A percentile compares a stretch with the other conserved stretches of the same genome.
phyloP scores from a whole-genome alignment of 1,139 yeast genomes.

The Nakaseomyces glabratus region DNA sequence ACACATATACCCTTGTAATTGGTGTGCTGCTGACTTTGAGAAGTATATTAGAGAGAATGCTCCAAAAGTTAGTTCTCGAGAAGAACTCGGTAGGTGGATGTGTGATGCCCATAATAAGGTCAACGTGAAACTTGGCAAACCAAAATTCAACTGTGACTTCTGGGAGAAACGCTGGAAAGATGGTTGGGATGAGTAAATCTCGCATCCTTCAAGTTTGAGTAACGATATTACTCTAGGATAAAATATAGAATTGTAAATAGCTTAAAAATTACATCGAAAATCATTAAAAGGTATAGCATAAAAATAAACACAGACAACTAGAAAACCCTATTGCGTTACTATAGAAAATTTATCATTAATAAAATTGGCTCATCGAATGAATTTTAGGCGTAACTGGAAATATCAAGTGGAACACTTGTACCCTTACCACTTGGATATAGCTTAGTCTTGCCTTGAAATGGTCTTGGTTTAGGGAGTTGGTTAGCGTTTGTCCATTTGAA shows the following conservation, averaged over 20 bases:
- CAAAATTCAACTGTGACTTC: constrained; percentile 70
- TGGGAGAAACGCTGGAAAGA: constrained; percentile 94
- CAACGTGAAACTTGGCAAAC: constrained; percentile 75
- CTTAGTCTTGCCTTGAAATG: constrained; percentile 59
- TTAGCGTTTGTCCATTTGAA: constrained; percentile 61
- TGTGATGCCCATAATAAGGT: constrained; percentile 94
- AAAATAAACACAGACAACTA: no score
- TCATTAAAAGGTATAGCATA: no score
- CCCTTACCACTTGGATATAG: constrained; percentile 96
- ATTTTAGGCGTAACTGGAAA: constrained; percentile 34
- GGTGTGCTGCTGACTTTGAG: constrained; percentile 81
- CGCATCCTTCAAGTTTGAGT: no score
- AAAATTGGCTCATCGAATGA: no score
- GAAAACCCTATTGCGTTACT: no score
- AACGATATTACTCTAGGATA: no score
- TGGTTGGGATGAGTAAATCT: constrained; percentile 53
- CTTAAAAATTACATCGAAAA: no score
- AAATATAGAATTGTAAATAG: no score
- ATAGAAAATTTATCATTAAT: no score
- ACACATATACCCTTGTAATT: constrained; percentile 87
- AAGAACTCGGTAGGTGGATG: constrained; percentile 80
- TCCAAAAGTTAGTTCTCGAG: constrained; percentile 63
- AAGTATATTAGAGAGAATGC: constrained; percentile 50
- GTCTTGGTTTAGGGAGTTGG: constrained; percentile 77
- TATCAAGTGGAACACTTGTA: constrained; percentile 78